Percentiles rank a stretch among this genome's conserved stretches.
Conservation (phyloP, 192 early-diverging fungal species). For the Linnemannia schmuckeri region DNA sequence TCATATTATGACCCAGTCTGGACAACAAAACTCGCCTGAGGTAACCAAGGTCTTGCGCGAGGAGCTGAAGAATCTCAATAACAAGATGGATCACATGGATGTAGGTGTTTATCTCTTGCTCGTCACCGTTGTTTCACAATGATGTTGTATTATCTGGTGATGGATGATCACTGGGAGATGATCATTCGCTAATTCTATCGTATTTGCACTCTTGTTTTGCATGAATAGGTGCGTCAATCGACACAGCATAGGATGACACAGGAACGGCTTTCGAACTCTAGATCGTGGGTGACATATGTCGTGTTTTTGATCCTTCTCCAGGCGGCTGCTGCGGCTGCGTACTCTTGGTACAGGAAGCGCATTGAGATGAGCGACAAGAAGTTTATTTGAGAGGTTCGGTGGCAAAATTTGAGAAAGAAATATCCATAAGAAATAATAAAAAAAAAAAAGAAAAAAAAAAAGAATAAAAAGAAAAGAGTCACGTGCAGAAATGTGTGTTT, state of each 20-base stretch:
- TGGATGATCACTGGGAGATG: not conserved
- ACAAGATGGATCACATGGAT: conserved; percentile 56
- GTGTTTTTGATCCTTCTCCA: conserved; percentile 44
- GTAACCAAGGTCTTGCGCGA: conserved; percentile 45
- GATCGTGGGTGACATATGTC: conserved; percentile 39
- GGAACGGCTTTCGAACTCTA: conserved; percentile 21
- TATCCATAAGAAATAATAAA: not conserved
- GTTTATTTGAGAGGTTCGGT: conserved; percentile 25
- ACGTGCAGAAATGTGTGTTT: not conserved
- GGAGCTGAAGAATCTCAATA: conserved; percentile 29
- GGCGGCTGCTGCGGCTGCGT: conserved; percentile 12
- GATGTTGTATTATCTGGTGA: not conserved
- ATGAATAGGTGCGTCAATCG: conserved; percentile 31
- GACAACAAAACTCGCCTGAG: not conserved
- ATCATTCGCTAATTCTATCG: not conserved
- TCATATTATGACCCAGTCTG: conserved; percentile 25
- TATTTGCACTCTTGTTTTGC: not conserved
- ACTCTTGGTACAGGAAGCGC: conserved; percentile 52
- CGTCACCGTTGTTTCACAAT: not conserved
- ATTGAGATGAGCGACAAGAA: conserved; percentile 47
- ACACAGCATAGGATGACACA: conserved; percentile 36
- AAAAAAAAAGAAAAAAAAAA: not conserved
- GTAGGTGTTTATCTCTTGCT: conserved; percentile 19
- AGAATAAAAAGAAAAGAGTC: not conserved
- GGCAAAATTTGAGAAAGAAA: not conserved